phyloP scores from a whole-genome alignment of 768 basidiomycete species.

The Macrolepiota fuliginosa region DNA sequence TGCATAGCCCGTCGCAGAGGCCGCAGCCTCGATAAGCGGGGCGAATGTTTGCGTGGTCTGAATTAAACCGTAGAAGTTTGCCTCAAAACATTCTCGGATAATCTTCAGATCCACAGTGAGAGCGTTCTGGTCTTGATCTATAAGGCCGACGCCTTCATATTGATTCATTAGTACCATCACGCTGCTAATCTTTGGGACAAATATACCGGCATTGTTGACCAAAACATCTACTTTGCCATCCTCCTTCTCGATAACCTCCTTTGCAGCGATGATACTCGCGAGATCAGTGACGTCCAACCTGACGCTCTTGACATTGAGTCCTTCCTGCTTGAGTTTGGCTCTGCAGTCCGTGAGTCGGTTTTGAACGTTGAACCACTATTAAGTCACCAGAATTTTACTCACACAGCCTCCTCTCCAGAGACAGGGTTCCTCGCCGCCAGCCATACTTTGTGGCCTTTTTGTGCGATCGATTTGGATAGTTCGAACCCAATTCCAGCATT shows the following conservation, averaged over 20 bases:
- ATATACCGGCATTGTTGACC: conserved; percentile 43
- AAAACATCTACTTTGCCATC: conserved; percentile 43
- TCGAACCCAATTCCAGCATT: conserved; percentile 48
- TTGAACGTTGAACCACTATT: too few species aligned
- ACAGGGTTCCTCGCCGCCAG: conserved; percentile 38
- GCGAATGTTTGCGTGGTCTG: conserved; percentile 40
- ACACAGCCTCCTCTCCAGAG: conserved; percentile 40
- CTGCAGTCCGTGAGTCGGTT: conserved; percentile 16
- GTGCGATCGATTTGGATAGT: conserved; percentile 39
- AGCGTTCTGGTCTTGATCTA: conserved; percentile 33
- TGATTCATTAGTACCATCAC: not conserved
- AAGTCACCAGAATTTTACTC: conserved; percentile 12
- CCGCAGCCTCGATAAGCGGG: conserved; percentile 36
- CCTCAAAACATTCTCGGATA: conserved; percentile 35
- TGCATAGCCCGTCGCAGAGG: conserved; percentile 25
- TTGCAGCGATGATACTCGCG: conserved; percentile 32
- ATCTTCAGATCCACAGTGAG: conserved; percentile 29
- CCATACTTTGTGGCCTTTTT: conserved; percentile 42
- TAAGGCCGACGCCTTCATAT: conserved; percentile 23
- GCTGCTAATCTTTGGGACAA: conserved; percentile 13
- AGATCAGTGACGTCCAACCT: conserved; percentile 38
- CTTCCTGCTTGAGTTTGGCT: conserved; percentile 29
- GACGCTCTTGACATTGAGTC: conserved; percentile 31
- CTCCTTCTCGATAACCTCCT: conserved; percentile 30
- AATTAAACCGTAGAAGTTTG: conserved; percentile 43